Percentiles rank a stretch among this genome's conserved stretches.
phyloP scores from a whole-genome alignment of 2,329 filamentous ascomycete genomes.

The Talaromyces sp. region DNA sequence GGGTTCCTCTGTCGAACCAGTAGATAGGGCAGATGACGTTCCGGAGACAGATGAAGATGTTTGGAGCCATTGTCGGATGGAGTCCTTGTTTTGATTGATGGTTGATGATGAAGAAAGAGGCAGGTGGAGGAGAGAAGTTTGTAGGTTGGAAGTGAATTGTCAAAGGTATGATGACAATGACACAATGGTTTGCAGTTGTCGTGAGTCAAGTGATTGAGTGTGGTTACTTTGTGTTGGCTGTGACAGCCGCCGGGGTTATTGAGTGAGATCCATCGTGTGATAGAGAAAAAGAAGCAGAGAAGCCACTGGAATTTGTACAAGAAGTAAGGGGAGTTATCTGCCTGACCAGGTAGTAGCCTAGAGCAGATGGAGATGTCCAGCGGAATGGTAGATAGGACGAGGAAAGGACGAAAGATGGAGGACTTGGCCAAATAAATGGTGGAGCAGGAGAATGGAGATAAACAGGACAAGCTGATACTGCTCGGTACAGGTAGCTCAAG shows the following conservation, averaged over 20 bases:
- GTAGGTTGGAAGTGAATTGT: not conserved
- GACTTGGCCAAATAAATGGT: conserved; percentile 1
- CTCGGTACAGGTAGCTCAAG: not conserved
- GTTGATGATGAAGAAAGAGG: not conserved
- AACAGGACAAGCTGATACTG: not conserved
- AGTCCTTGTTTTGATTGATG: not conserved
- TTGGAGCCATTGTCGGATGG: conserved; percentile 47
- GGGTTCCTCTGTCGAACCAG: conserved; percentile 48
- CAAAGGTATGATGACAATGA: not conserved
- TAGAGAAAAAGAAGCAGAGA: conserved; percentile 6
- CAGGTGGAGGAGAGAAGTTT: not conserved
- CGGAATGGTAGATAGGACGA: not conserved
- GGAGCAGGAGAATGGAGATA: not conserved
- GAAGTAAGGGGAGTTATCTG: conserved; percentile 18
- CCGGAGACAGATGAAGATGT: conserved; percentile 52
- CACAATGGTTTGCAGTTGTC: not conserved
- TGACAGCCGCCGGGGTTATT: conserved; percentile 21
- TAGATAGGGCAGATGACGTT: conserved; percentile 50
- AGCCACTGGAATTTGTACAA: conserved; percentile 20
- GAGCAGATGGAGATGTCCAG: not conserved
- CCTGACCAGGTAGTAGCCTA: not conserved
- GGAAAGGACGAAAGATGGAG: not conserved
- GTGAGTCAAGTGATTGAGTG: conserved; percentile 3
- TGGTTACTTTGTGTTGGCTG: conserved; percentile 11
- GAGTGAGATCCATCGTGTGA: conserved; percentile 14